Base-by-base conservation (phyloP, 257 asterid genomes). In the Capsicum chinense region DNA sequence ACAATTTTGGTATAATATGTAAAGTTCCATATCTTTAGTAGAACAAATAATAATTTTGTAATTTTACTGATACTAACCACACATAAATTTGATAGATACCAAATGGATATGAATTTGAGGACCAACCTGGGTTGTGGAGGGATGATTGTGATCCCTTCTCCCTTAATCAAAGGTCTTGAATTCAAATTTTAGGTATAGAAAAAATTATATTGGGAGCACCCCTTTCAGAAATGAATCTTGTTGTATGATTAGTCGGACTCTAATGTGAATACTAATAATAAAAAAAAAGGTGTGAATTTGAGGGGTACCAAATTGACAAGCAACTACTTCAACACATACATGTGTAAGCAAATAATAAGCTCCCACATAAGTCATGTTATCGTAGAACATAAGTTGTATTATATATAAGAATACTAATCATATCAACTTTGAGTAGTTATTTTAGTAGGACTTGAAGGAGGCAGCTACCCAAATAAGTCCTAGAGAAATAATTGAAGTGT, bases 401-500 rank as follows among this genome's bases (percentile, higher is more conserved):
- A 74, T 74, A 74, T 74, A 50, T 50, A 74, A 13, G 47, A 50
- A 13, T 3, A 60, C 5, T 60, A 42, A 68, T 37, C 54, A 17
- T 7, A 7, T 68, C 76, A 68, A 68, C 5, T 39, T 19, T 50
- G 80, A 74, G 60, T 50, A 74, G 80, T 74, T 74, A 73, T 48
- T 5, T 70, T 47, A 73, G 58, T 19, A 73, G 44, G 44, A 48
- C 19, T 73, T 48, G 59, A 19, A 48, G 17, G 35, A 71, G 37
- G 79, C 58, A 44, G 7, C 57, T 19, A 62, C 11, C 26, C 21
- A 62, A 13, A 35, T 16, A 44, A 71, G 47, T 70, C 37, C 17
- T 9, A 47, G 60, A 11, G n/a, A 74, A 48, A 48, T 56, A 56
- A 33, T 66, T 66, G 14, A 35, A 67, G 19, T 67, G 19, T 66